Evolutionary conservation across 2,329 filamentous ascomycete species (phyloP).

Genomic region (Orbilia oligospora): DNA sequence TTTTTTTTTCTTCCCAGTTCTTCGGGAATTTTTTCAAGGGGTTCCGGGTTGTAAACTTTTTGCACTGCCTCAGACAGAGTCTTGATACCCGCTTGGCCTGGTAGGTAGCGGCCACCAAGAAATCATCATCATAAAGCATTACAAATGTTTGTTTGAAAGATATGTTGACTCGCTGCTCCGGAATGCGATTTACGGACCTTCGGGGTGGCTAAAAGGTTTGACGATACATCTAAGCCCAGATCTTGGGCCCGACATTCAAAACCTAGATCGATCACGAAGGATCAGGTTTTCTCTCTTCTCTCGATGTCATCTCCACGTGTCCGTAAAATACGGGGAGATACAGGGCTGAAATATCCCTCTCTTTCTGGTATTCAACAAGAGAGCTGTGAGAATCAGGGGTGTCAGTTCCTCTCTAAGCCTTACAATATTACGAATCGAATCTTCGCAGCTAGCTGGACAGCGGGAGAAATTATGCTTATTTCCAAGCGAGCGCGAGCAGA

Average conservation of each 20-base stretch:
- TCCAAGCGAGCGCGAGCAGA: constrained; percentile 30
- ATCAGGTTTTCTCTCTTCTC: constrained; percentile 7
- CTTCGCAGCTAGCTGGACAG: neutral
- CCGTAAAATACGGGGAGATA: neutral
- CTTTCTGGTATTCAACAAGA: constrained; percentile 1
- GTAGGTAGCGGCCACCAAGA: constrained; percentile 42
- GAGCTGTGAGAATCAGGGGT: constrained; percentile 29
- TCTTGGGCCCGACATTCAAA: neutral
- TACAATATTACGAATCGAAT: constrained; percentile 35
- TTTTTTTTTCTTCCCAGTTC: constrained; percentile 2
- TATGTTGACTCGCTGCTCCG: neutral
- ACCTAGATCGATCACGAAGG: constrained; percentile 9
- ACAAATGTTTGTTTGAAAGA: constrained; percentile 3
- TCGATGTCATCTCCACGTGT: constrained; percentile 6
- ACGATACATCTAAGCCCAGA: constrained; percentile 18
- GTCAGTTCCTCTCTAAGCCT: constrained; percentile 39
- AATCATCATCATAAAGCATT: constrained; percentile 12
- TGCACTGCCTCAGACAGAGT: constrained; percentile 42
- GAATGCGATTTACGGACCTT: constrained; percentile 2
- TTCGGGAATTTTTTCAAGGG: constrained; percentile 45
- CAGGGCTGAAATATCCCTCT: neutral
- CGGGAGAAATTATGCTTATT: constrained; percentile 45
- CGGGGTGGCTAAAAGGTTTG: constrained; percentile 8
- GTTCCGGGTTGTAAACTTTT: constrained; percentile 20
- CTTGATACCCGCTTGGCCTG: constrained; percentile 41